Conservation (phyloP, 2,329 filamentous ascomycete genomes). For the Phialocephala sp. region DNA sequence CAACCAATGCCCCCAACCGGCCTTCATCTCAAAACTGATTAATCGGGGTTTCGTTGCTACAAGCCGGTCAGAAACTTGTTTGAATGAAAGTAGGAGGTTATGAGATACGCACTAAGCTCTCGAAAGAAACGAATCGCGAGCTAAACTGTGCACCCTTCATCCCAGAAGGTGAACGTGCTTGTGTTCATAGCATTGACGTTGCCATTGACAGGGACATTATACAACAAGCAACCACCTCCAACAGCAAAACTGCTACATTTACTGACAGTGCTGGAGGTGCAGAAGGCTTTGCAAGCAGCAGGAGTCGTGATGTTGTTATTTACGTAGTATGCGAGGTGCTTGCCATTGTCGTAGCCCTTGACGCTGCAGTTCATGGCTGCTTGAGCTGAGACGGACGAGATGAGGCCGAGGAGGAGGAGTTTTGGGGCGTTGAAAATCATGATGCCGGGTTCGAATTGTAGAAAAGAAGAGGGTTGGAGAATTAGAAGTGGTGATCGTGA, state of each 20-base stretch:
- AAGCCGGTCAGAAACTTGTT: no score
- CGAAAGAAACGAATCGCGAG: not conserved
- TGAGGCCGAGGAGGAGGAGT: not conserved
- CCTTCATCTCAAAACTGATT: no score
- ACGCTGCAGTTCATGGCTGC: conserved; percentile 14
- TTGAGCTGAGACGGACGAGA: not conserved
- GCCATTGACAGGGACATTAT: conserved; percentile 14
- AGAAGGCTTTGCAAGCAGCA: conserved; percentile 10
- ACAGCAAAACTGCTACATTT: conserved; percentile 16
- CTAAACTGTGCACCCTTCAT: not conserved
- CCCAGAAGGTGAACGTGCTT: conserved; percentile 8
- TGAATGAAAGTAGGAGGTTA: not conserved
- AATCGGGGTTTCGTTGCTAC: no score
- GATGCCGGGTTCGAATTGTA: not conserved
- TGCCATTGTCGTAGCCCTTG: conserved; percentile 17
- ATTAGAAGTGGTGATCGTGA: not conserved
- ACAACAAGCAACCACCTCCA: conserved; percentile 14
- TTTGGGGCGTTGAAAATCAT: not conserved
- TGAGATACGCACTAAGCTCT: not conserved
- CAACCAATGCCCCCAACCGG: no score
- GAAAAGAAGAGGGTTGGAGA: not conserved
- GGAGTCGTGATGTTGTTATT: conserved; percentile 9
- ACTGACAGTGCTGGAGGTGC: not conserved
- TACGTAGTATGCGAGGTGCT: conserved; percentile 8
- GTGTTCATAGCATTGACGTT: conserved; percentile 7